These are phyloP conservation scores for Vaccinium vitisidaea DNA, from an alignment of 148 eudicot genomes.

Conservation along the genomic window DNA sequence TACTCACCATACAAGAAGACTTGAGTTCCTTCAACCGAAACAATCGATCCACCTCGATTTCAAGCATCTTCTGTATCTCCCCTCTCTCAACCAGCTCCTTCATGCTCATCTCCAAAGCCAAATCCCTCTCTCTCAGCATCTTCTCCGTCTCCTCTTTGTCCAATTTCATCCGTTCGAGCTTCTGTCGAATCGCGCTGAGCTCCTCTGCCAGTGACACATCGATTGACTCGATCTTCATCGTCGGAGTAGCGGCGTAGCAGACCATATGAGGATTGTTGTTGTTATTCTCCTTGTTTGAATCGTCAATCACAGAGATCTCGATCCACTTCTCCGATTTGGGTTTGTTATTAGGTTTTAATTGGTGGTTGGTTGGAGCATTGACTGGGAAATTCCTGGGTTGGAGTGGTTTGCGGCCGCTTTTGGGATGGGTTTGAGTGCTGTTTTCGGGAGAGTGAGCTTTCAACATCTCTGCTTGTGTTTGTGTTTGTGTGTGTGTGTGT, in stretches of 20 bases:
- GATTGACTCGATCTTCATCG: slow-evolving; percentile 21
- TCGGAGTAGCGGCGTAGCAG: background rate
- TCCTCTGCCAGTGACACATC: slow-evolving; percentile 76
- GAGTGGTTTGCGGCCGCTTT: slow-evolving; percentile 40
- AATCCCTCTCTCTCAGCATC: slow-evolving; percentile 46
- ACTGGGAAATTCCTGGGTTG: slow-evolving; percentile 36
- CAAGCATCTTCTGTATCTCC: slow-evolving; percentile 63
- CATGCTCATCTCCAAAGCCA: slow-evolving; percentile 45
- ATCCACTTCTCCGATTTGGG: slow-evolving; percentile 5
- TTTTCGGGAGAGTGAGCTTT: slow-evolving; percentile 18
- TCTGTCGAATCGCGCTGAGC: slow-evolving; percentile 60
- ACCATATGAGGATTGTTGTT: background rate
- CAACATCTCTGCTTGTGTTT: slow-evolving; percentile 26
- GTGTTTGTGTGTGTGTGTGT: too few species aligned
- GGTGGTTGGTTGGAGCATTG: slow-evolving; percentile 15
- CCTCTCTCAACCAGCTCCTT: slow-evolving; percentile 53
- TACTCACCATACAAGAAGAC: slow-evolving; percentile 47
- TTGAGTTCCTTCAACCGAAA: slow-evolving; percentile 68
- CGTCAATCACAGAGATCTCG: slow-evolving; percentile 5
- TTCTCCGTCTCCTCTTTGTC: slow-evolving; percentile 69
- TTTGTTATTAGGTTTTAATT: background rate
- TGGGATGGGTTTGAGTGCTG: slow-evolving; percentile 15
- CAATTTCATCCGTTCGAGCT: slow-evolving; percentile 51
- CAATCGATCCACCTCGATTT: slow-evolving; percentile 76
- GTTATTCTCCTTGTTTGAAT: slow-evolving; percentile 52